Percentiles rank a stretch among this genome's conserved stretches.
Evolutionary conservation across 257 asterid genomes (phyloP).

Genomic region (Jacaranda mimosifolia): DNA sequence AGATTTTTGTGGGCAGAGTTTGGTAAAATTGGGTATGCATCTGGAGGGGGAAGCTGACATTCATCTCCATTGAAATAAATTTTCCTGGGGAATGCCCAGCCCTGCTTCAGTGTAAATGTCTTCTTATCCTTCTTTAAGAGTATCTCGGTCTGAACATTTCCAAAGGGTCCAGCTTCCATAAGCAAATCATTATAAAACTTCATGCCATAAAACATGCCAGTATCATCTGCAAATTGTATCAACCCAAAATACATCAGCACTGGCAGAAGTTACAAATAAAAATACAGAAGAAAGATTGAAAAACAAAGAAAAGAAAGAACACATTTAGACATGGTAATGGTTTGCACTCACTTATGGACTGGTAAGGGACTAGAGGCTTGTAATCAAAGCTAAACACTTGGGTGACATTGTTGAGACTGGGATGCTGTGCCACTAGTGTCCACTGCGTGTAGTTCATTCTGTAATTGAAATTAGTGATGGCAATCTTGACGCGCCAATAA

Average conservation of each 20-base stretch:
- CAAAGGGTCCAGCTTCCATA: constrained; percentile 72
- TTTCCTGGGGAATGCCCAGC: constrained; percentile 76
- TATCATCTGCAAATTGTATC: constrained; percentile 57
- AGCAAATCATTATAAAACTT: constrained; percentile 72
- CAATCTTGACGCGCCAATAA: constrained; percentile 76
- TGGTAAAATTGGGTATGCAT: constrained; percentile 63
- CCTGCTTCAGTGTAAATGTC: constrained; percentile 59
- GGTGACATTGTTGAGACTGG: constrained; percentile 78
- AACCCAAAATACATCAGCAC: not conserved
- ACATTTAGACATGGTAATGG: not conserved
- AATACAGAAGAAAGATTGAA: not conserved
- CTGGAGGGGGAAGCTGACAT: constrained; percentile 76
- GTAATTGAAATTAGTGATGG: constrained; percentile 76
- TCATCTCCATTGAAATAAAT: constrained; percentile 79
- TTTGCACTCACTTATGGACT: constrained; percentile 62
- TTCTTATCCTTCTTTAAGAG: constrained; percentile 63
- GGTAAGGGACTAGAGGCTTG: constrained; percentile 79
- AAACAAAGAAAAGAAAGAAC: not conserved
- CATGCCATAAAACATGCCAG: constrained; percentile 79
- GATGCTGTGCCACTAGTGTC: constrained; percentile 85
- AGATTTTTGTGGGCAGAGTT: constrained; percentile 45
- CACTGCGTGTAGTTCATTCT: constrained; percentile 76
- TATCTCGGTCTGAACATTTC: constrained; percentile 75
- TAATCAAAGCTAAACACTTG: constrained; percentile 83
- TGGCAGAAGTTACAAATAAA: not conserved